A percentile compares a stretch with the other conserved stretches of the same genome.
These are phyloP conservation scores for Cyberlindnera galapagoensis DNA, from an alignment of 805 yeast species.

Conservation along the genomic window DNA sequence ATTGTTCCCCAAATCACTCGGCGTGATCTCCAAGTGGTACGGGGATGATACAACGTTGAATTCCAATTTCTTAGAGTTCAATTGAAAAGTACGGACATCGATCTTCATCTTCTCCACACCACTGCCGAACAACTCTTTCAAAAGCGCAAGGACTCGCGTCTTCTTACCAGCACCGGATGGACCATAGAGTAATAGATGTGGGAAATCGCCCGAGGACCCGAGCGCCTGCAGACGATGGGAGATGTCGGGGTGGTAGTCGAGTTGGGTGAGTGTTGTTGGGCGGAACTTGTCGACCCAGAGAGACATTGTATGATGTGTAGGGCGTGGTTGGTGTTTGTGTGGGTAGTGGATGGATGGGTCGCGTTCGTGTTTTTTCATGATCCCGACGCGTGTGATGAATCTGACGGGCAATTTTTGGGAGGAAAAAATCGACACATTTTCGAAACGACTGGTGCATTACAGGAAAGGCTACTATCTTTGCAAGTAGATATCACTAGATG, in stretches of 20 bases:
- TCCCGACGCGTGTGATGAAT: no score
- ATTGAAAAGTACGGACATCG: constrained; percentile 79
- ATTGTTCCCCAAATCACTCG: constrained; percentile 93
- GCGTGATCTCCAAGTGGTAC: constrained; percentile 90
- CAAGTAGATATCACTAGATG: no score
- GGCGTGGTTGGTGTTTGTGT: neutral
- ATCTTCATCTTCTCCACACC: constrained; percentile 81
- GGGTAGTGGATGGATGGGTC: no score
- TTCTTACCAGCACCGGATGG: constrained; percentile 98
- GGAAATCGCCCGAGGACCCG: constrained; percentile 69
- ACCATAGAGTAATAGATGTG: constrained; percentile 88
- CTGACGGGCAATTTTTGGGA: no score
- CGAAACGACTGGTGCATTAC: no score
- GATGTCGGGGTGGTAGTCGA: constrained; percentile 63
- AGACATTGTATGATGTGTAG: constrained; percentile 66
- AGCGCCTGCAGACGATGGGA: constrained; percentile 58
- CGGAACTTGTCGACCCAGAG: constrained; percentile 96
- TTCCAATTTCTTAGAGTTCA: constrained; percentile 73
- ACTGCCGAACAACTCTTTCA: constrained; percentile 75
- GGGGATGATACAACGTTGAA: constrained; percentile 91
- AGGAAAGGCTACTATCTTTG: no score
- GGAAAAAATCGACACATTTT: no score
- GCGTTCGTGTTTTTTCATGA: no score
- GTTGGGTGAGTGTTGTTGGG: constrained; percentile 57
- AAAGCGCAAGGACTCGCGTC: constrained; percentile 78